phyloP scores from a whole-genome alignment of 2,329 filamentous ascomycete species.

The Ciborinia camelliae region DNA sequence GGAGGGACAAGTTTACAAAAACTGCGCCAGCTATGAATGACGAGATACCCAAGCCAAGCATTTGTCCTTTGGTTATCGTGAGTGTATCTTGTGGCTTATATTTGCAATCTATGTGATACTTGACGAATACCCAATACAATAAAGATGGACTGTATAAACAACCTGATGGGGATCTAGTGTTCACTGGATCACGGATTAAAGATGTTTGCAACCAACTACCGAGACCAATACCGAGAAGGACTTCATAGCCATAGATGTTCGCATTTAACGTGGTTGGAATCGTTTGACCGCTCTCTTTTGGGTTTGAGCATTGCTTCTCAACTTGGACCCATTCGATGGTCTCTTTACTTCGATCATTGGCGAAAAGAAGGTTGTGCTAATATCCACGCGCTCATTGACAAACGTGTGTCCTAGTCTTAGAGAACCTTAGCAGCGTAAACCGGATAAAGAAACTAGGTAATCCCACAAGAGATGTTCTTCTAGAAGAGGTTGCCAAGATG shows the following conservation, averaged over 20 bases:
- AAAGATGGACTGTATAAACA: background rate
- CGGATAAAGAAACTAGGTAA: too few species aligned
- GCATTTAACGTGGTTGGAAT: background rate
- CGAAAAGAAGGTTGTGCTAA: slow-evolving; percentile 8
- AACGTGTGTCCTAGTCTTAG: slow-evolving; percentile 15
- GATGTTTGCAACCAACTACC: background rate
- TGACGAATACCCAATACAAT: background rate
- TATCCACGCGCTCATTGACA: slow-evolving; percentile 9
- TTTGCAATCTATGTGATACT: background rate
- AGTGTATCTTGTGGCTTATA: background rate
- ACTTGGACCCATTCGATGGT: slow-evolving; percentile 11
- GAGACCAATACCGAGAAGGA: too few species aligned
- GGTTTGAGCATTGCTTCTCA: slow-evolving; percentile 12
- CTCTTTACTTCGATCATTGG: slow-evolving; percentile 13
- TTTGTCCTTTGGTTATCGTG: background rate
- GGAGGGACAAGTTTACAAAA: too few species aligned
- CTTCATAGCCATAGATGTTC: too few species aligned
- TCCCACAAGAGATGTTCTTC: background rate
- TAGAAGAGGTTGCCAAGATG: background rate
- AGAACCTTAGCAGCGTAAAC: background rate
- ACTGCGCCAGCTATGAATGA: background rate
- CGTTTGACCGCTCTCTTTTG: background rate
- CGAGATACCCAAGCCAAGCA: background rate
- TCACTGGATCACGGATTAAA: background rate
- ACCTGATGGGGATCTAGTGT: background rate